phyloP scores from a whole-genome alignment of 129 eudicot genomes.

The Flaveria ramosissima region DNA sequence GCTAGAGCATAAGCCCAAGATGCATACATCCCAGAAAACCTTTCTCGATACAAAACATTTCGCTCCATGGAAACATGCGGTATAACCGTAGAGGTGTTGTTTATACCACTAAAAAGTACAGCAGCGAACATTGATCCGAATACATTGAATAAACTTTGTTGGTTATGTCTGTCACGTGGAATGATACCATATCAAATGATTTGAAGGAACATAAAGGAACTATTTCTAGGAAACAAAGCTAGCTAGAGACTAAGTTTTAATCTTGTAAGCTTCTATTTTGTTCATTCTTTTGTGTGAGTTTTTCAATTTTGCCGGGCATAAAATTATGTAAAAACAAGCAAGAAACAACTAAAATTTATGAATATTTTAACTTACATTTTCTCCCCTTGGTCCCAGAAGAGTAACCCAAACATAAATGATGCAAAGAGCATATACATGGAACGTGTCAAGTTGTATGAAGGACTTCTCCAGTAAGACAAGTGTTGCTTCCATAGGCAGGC shows the following conservation, averaged over 20 bases:
- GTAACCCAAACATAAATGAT: conserved; percentile 47
- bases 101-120: conserved; percentile 12
- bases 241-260: no score
- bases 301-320: background rate
- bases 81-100: conserved; percentile 8
- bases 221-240: no score
- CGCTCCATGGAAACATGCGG: conserved; percentile 18
- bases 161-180: conserved; percentile 6
- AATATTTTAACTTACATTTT: conserved; percentile 49
- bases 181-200: background rate
- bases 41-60: conserved; percentile 16
- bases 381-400: conserved; percentile 71
- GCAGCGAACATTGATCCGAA: conserved; percentile 17
- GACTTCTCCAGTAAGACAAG: conserved; percentile 88
- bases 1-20: conserved; percentile 12
- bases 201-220: no score
- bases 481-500: conserved; percentile 80
- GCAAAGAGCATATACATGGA: conserved; percentile 36
- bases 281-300: no score
- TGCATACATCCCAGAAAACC: conserved; percentile 22
- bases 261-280: no score
- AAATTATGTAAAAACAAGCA: background rate
- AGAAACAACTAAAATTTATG: background rate
- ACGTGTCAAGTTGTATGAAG: conserved; percentile 69
- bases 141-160: conserved; percentile 16